These are phyloP conservation scores for Acrocalymma vagum DNA, from an alignment of 2,329 filamentous ascomycete genomes.

Conservation along the genomic window DNA sequence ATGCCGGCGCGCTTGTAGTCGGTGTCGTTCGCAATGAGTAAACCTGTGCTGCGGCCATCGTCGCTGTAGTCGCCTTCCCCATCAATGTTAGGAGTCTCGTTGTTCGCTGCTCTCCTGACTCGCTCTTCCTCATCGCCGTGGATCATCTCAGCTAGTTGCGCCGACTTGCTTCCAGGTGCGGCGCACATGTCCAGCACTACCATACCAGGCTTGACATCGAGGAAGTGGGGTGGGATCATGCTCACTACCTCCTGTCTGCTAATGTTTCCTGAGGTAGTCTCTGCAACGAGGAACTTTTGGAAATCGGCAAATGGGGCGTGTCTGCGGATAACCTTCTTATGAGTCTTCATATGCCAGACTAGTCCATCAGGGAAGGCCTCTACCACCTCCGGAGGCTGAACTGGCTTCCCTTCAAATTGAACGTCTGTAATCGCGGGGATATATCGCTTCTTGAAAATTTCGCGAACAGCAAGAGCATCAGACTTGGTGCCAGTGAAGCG, in stretches of 20 bases:
- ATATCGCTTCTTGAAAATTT: constrained; percentile 86
- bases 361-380: constrained; percentile 94
- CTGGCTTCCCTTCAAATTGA: constrained; percentile 79
- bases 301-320: constrained; percentile 94
- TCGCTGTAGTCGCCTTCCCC: constrained; percentile 67
- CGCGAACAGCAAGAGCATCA: constrained; percentile 91
- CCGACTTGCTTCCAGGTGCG: constrained; percentile 95
- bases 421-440: constrained; percentile 90
- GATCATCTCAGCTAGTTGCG: constrained; percentile 93
- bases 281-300: constrained; percentile 96
- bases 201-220: constrained; percentile 92
- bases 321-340: constrained; percentile 93
- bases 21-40: constrained; percentile 94
- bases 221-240: constrained; percentile 96
- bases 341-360: constrained; percentile 97
- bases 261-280: constrained; percentile 97
- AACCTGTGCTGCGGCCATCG: constrained; percentile 85
- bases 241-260: constrained; percentile 97
- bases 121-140: constrained; percentile 91
- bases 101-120: constrained; percentile 74
- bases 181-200: constrained; percentile 95
- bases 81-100: constrained; percentile 68
- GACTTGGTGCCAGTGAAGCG: constrained; percentile 95
- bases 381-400: constrained; percentile 83
- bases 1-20: constrained; percentile 98